Evolutionary conservation across 1,284 basidiomycete species (phyloP), one percentile per base, ranked within the genome.

Genomic region (Austropuccinia psidii): DNA sequence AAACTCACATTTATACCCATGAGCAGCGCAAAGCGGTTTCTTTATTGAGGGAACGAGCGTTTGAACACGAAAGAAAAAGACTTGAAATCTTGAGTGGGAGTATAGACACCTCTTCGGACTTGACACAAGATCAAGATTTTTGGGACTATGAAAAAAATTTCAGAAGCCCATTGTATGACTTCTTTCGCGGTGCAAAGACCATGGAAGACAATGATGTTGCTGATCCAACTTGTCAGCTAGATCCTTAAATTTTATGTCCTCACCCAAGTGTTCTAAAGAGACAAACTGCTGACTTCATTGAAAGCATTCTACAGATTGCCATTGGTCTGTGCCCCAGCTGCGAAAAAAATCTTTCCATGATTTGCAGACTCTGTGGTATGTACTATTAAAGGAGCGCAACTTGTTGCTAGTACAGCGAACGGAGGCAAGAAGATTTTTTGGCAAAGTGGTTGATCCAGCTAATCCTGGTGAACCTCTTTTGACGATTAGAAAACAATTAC

Each of bases 311-410:
- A 9, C 17, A 73, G 70, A 64, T 65, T 54, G 50, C 11, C 60
- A 89, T 37, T 97, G 93, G 93, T 85, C 83, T 55, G 89, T 91
- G 2, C 84, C 86, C 17, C 93, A 97, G 79, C 84, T 97, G 62
- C 86, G 93, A 61, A 83, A 88, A 66, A 96, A 96, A 82, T 90
- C 87, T 75, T 97, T 97, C 83, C 86, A 87, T 76, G 93, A 97
- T 80, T 83, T 97, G 76, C 93, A 97, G 81, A 90, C 87, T 21
- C 83, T 97, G 60, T 97, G 94, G 93, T 96, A 94, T 81, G 85
- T 96, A 58, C 83, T 92, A 29, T 79, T 93, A 43, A 85, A 90
- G 75, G 94, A 97, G 81, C 86, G 90, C 9, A 97, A 97, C 81
- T 82, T 94, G 21, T 84, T 96, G 68, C 88, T 89, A 17, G 92